Conservation (phyloP, 2,329 filamentous ascomycete species). For the Epichloe coenophiala region DNA sequence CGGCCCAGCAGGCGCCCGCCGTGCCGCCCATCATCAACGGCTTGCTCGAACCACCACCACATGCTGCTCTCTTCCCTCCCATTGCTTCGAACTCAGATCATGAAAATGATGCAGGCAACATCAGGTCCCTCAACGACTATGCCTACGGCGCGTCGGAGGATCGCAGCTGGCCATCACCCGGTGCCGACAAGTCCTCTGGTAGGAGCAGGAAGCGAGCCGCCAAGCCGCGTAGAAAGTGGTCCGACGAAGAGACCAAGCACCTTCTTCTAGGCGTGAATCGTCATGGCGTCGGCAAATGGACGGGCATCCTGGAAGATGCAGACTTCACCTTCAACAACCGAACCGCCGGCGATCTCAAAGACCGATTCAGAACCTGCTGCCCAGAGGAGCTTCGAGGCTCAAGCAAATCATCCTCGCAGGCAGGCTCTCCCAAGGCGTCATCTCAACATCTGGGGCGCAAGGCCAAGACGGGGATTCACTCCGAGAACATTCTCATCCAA, state of each 20-base stretch:
- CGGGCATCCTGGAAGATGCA: conserved; percentile 46
- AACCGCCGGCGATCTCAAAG: conserved; percentile 50
- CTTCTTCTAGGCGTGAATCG: conserved; percentile 47
- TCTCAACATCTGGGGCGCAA: conserved; percentile 20
- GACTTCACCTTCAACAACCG: conserved; percentile 48
- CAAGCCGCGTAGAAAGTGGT: conserved; percentile 49
- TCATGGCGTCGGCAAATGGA: conserved; percentile 53
- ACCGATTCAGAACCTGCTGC: conserved; percentile 53
- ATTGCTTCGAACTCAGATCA: conserved; percentile 45
- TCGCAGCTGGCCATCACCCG: conserved; percentile 12
- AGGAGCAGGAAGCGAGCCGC: conserved; percentile 40
- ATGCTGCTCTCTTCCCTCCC: conserved; percentile 48
- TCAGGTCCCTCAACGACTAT: conserved; percentile 30
- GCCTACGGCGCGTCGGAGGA: conserved; percentile 19
- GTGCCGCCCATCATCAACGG: conserved; percentile 54
- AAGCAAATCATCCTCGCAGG: conserved; percentile 15
- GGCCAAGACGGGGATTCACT: conserved; percentile 33
- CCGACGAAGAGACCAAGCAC: conserved; percentile 50
- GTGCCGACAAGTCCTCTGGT: conserved; percentile 16
- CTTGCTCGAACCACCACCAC: conserved; percentile 46
- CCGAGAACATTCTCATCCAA: conserved; percentile 44
- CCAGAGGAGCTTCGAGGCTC: conserved; percentile 43
- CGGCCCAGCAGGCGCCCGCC: conserved; percentile 36
- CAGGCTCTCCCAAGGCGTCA: conserved; percentile 11
- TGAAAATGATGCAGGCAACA: conserved; percentile 28